phyloP scores from a whole-genome alignment of 129 eudicot species.

The Helianthus annuus region DNA sequence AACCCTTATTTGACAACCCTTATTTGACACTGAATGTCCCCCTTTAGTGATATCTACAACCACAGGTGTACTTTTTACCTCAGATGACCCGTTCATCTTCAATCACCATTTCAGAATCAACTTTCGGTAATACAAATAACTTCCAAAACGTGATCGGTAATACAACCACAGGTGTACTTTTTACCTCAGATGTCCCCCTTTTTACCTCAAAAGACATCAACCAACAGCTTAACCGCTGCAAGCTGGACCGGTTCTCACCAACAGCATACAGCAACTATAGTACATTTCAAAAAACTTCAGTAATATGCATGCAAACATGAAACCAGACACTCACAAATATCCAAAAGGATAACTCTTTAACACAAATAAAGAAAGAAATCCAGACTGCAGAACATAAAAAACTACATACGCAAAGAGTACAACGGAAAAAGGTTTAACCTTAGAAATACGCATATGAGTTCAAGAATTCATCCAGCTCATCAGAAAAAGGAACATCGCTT shows the following conservation, averaged over 20 bases:
- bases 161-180: too few species aligned
- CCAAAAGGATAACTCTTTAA: neutral
- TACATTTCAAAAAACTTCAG: slow-evolving; percentile 45
- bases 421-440: slow-evolving; percentile 52
- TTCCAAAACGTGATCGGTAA: too few species aligned
- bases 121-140: too few species aligned
- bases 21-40: too few species aligned
- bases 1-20: too few species aligned
- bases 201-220: slow-evolving; percentile 39
- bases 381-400: slow-evolving; percentile 24
- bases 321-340: neutral
- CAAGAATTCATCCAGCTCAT: slow-evolving; percentile 46
- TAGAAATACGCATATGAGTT: slow-evolving; percentile 39
- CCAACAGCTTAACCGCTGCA: slow-evolving; percentile 71
- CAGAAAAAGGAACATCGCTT: slow-evolving; percentile 37
- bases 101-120: too few species aligned
- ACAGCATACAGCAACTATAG: slow-evolving; percentile 53
- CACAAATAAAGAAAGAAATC: slow-evolving; percentile 29
- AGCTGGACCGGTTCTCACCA: slow-evolving; percentile 55
- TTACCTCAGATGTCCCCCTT: too few species aligned
- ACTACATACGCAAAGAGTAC: slow-evolving; percentile 35
- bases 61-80: too few species aligned
- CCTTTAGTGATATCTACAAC: too few species aligned
- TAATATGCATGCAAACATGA: slow-evolving; percentile 27
- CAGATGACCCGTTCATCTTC: too few species aligned